These are phyloP conservation scores for Lichtheimia ramosa DNA, from an alignment of 371 early-diverging fungal species.

Conservation along the genomic window DNA sequence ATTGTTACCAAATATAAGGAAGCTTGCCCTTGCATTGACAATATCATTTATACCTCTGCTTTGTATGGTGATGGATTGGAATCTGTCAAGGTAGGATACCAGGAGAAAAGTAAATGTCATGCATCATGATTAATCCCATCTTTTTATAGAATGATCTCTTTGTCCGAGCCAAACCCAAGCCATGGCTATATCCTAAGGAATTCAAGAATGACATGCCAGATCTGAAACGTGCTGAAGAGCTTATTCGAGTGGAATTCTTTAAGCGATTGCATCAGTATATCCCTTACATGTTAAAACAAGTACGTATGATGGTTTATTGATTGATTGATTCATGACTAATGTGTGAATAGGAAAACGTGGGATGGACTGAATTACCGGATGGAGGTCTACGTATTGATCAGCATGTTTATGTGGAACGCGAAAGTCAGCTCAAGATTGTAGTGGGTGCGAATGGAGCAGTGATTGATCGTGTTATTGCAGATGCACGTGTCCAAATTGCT, in stretches of 20 bases:
- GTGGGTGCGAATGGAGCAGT: slow-evolving; percentile 51
- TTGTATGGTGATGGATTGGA: slow-evolving; percentile 25
- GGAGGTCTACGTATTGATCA: slow-evolving; percentile 57
- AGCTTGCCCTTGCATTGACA: slow-evolving; percentile 27
- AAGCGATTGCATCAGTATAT: slow-evolving; percentile 58
- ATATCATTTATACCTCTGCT: slow-evolving; percentile 54
- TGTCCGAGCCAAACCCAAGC: slow-evolving; percentile 39
- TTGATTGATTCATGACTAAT: too few species aligned
- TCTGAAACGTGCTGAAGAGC: slow-evolving; percentile 68
- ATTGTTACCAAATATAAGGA: slow-evolving; percentile 26
- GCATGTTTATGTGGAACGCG: slow-evolving; percentile 47
- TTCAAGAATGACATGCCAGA: slow-evolving; percentile 66
- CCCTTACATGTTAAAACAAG: slow-evolving; percentile 66
- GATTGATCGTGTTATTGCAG: slow-evolving; percentile 46
- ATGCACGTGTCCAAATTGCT: slow-evolving; percentile 43
- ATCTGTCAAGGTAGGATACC: slow-evolving; percentile 31
- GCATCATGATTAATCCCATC: background rate
- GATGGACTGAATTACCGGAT: slow-evolving; percentile 62
- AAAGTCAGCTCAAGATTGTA: slow-evolving; percentile 58
- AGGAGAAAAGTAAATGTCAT: background rate
- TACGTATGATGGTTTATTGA: too few species aligned
- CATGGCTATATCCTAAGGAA: slow-evolving; percentile 65
- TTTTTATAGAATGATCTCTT: slow-evolving; percentile 39
- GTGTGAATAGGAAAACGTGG: slow-evolving; percentile 56
- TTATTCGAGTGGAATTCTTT: slow-evolving; percentile 73